phyloP scores from a whole-genome alignment of 148 eudicot genomes.

The Camellia sinensis region DNA sequence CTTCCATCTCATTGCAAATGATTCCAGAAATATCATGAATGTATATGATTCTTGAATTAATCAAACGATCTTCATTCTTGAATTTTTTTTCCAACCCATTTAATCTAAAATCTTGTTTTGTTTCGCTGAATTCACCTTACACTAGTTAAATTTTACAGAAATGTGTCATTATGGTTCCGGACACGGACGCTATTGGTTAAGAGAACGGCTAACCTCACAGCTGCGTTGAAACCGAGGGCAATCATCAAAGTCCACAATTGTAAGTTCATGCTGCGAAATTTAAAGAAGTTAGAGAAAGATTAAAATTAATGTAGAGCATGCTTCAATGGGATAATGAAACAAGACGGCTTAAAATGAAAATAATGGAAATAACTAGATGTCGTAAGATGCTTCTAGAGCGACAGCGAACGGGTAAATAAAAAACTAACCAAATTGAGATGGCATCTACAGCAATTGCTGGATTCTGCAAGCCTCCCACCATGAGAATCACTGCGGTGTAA shows the following conservation, averaged over 20 bases:
- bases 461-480: slow-evolving; percentile 56
- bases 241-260: slow-evolving; percentile 54
- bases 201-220: slow-evolving; percentile 34
- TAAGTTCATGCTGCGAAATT: slow-evolving; percentile 38
- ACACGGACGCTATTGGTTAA: too few relatives aligned
- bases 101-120: neutral
- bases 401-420: neutral
- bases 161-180: neutral
- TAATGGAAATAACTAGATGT: neutral
- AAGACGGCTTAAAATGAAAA: neutral
- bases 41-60: too few relatives aligned
- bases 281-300: neutral
- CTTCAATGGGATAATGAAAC: neutral
- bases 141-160: neutral
- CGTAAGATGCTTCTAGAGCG: neutral
- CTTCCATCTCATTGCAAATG: too few relatives aligned
- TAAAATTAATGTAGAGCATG: neutral
- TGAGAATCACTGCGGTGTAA: slow-evolving; percentile 40
- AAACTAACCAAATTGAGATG: slow-evolving; percentile 46
- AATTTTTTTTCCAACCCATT: neutral
- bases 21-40: too few relatives aligned
- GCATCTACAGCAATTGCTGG: slow-evolving; percentile 47
- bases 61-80: too few relatives aligned
- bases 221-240: slow-evolving; percentile 57
- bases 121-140: neutral